Percentiles rank a stretch among this genome's conserved stretches.
Conservation (phyloP, 148 eudicot genomes). For the Limonium bicolor region DNA sequence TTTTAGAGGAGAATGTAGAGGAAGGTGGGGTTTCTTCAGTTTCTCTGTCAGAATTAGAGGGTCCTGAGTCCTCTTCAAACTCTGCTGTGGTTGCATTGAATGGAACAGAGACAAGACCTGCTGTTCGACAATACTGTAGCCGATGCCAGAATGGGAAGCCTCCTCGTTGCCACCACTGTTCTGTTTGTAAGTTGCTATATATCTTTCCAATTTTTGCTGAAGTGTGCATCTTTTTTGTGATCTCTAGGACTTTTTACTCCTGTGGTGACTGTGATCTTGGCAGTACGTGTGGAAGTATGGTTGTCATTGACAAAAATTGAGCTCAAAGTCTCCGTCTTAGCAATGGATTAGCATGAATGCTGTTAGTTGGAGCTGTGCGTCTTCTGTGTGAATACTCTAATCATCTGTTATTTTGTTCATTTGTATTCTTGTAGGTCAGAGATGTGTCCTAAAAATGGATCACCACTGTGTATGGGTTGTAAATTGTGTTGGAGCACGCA, state of each 20-base stretch:
- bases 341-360: too few species aligned
- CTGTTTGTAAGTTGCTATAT: constrained; percentile 56
- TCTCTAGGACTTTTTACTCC: not conserved
- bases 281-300: not conserved
- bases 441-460: constrained; percentile 95
- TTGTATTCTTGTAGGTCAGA: constrained; percentile 55
- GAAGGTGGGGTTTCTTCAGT: constrained; percentile 38
- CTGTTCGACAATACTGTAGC: constrained; percentile 35
- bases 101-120: constrained; percentile 30
- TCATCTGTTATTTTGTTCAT: constrained; percentile 1
- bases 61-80: constrained; percentile 17
- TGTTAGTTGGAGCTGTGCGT: too few species aligned
- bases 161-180: constrained; percentile 95
- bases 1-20: constrained; percentile 31
- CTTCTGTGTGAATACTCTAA: too few species aligned
- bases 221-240: not conserved
- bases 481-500: constrained; percentile 89
- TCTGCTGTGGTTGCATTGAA: constrained; percentile 28
- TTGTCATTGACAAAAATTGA: not conserved
- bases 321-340: too few species aligned
- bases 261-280: too few species aligned
- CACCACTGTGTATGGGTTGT: constrained; percentile 98
- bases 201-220: not conserved
- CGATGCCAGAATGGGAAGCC: constrained; percentile 73
- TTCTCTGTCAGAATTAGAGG: constrained; percentile 17